These are phyloP conservation scores for Oxyria digyna DNA, from an alignment of 148 eudicot genomes.

Conservation along the genomic window DNA sequence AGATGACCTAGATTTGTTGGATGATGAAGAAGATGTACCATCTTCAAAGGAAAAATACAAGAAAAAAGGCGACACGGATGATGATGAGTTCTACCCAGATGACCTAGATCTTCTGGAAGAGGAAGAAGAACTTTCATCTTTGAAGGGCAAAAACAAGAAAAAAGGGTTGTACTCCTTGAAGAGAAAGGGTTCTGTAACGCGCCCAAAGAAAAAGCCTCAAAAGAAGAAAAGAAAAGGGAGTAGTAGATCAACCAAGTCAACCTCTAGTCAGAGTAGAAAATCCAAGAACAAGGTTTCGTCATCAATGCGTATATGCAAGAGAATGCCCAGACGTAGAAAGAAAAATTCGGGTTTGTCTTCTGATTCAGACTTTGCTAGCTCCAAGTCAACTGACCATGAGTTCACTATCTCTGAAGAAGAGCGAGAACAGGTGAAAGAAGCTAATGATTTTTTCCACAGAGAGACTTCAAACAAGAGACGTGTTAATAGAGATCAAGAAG, in stretches of 20 bases:
- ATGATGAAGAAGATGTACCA: constrained; percentile 31
- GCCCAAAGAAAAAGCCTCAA: constrained; percentile 22
- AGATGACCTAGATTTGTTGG: constrained; percentile 32
- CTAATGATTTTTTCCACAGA: constrained; percentile 41
- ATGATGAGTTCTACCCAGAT: constrained; percentile 44
- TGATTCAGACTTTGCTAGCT: constrained; percentile 55
- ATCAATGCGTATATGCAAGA: constrained; percentile 24
- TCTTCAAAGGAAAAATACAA: constrained; percentile 18
- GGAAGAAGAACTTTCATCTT: constrained; percentile 17
- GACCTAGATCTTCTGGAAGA: constrained; percentile 33
- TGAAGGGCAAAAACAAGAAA: background rate
- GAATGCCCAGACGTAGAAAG: constrained; percentile 24
- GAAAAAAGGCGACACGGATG: constrained; percentile 23
- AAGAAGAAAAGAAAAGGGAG: constrained; percentile 23
- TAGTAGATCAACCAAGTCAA: constrained; percentile 8
- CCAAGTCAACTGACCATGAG: constrained; percentile 58
- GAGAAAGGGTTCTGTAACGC: constrained; percentile 7
- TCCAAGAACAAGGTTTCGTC: constrained; percentile 15
- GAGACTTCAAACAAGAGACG: constrained; percentile 36
- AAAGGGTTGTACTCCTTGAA: background rate
- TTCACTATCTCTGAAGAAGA: constrained; percentile 96
- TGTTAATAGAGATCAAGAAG: constrained; percentile 35
- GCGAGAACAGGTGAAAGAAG: constrained; percentile 78
- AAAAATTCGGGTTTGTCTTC: constrained; percentile 22
- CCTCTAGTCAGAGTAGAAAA: constrained; percentile 20